Evolutionary conservation across 2,329 filamentous ascomycete species (phyloP), one percentile per base, ranked within the genome.

Genomic region (Juglanconis sp.): DNA sequence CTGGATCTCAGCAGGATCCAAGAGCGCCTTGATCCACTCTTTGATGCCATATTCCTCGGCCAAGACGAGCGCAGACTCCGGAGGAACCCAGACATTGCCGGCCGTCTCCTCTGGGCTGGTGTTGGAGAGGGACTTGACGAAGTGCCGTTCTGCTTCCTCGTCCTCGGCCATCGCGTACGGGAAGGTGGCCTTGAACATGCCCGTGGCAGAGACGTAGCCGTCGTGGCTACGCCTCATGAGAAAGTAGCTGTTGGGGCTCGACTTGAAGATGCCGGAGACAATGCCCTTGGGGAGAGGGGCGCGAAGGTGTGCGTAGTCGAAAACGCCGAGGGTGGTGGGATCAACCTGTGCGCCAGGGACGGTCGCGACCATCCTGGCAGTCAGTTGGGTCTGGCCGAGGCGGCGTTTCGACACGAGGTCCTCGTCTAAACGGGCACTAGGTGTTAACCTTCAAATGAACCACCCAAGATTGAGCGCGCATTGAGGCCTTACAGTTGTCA

Each of bases 281-380:
- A 98, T 88, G 65, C 95, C 92, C 75, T 93, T 95, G 53, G 95
- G 95, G 51, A 99, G 79, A 13, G 95, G 94, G 63, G 93, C 94
- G 70, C 94, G 90, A 53, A 99, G 82, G 73, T 99, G 95, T 65
- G 93, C 94, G 75, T 99, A 99, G 76, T 98, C 95, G 73, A 99
- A 96, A 51, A 88, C 86, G 55, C 91, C 92, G 63, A 95, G 80
- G 67, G 89, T 87, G 66, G 88, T 82, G 51, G 86, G 81, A 72
- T 91, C 91, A 59, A 87, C 85, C 65, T 91, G 88, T 73, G 87
- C 89, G 44, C 84, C 83, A 9, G 85, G 85, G 62, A 85, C 86
- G n/a, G 88, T 79, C 67, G 89, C 87, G 38, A 88, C 87, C 69
- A 92, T 87, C 78, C 92, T 95, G 56, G 93, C 87, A 9, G 88